phyloP scores from a whole-genome alignment of 768 basidiomycete species.

The Russula emetica region DNA sequence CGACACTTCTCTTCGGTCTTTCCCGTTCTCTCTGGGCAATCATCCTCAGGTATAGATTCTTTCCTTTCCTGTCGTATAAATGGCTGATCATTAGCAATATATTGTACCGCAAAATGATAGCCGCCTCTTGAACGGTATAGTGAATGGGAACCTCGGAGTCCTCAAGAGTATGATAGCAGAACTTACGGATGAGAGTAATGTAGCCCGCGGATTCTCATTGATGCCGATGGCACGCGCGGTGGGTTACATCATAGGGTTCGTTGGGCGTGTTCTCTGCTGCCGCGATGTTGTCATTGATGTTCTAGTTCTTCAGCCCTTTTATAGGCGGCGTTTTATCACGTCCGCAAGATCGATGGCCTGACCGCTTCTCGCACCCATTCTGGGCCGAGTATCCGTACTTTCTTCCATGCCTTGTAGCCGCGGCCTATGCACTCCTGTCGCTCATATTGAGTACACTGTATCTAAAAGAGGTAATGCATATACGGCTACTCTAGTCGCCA shows the following conservation, averaged over 20 bases:
- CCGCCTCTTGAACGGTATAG: constrained; percentile 7
- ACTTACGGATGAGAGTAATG: constrained; percentile 58
- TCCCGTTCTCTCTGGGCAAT: constrained; percentile 36
- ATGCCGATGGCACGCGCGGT: constrained; percentile 33
- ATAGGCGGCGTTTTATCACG: constrained; percentile 30
- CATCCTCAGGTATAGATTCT: constrained; percentile 29
- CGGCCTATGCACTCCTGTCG: background rate
- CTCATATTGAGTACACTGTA: background rate
- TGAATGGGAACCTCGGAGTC: constrained; percentile 11
- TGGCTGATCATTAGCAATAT: background rate
- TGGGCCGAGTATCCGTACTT: constrained; percentile 31
- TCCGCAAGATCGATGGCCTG: constrained; percentile 29
- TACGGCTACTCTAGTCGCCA: background rate
- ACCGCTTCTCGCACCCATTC: constrained; percentile 26
- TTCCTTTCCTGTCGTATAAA: too few relatives aligned
- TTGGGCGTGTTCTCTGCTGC: background rate
- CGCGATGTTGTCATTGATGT: background rate
- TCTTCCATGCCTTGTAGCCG: constrained; percentile 26
- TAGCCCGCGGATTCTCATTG: constrained; percentile 39
- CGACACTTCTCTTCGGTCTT: constrained; percentile 38
- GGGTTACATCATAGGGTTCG: constrained; percentile 17
- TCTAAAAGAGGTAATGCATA: constrained; percentile 15
- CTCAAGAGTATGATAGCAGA: constrained; percentile 47
- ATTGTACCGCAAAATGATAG: background rate
- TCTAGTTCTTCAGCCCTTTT: constrained; percentile 16